Evolutionary conservation across 106 monocot species (phyloP), one percentile per base, ranked within the genome.

Genomic region (Dactylorhiza incarnata): DNA sequence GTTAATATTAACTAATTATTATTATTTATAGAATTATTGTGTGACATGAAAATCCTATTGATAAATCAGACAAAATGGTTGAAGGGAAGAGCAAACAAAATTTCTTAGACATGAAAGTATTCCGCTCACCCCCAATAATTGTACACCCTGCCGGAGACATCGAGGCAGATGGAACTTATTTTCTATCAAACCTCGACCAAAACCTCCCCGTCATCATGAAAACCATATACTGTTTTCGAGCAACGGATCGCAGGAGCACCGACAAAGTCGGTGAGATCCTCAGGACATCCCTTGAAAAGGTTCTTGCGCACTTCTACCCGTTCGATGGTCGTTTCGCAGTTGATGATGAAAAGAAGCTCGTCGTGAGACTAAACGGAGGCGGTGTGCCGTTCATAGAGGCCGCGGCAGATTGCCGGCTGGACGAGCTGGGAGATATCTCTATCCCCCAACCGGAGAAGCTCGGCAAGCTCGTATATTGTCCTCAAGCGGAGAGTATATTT

Each of bases 131-230:
- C 0, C 45, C 43, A 6, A 16, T 45, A 3, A 17, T 45, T 3
- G 0, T 69, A 25, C 69, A 69, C 45, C 69, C 69, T 8, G 45
- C 45, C 69, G 69, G 43, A 45, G 43, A 44, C 0, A 45, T 6
- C 16, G 5, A 14, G 6, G 17, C 16, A 3, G 69, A 16, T 44
- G n/a, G 17, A 16, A 45, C 43, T n/a, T 86, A 81, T 78, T 86
- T 77, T 74, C 80, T 86, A 1, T 80, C 83, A 7, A 86, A 86
- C 83, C 76, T 86, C 6, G 86, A 86, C 74, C 86, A 86, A 59
- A 86, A 86, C 75, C 77, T 86, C 17, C 83, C 77, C 14, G 86
- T 86, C 25, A 75, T 75, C 10, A 77, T 86, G 25, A 76, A 81
- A 54, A 86, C 86, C 0, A 55, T 86, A 8, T 78, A 86, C 75